Base-by-base conservation (phyloP, 169 alveolate species). In the Miamiensis avidus region DNA sequence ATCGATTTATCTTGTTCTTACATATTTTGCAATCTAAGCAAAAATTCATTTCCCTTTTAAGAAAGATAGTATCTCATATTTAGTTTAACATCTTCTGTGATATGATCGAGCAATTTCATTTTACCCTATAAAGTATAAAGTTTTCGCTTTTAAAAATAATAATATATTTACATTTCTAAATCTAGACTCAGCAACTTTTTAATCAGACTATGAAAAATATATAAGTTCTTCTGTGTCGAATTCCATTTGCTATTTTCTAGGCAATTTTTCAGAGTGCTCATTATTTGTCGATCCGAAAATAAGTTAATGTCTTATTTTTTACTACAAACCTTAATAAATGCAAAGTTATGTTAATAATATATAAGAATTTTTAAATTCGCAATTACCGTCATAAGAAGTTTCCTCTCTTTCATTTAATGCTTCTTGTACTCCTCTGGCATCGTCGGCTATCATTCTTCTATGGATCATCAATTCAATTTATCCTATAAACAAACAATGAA, bases 361-460 rank as follows among this genome's bases (percentile, higher is more conserved):
- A n/a, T n/a, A n/a, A n/a, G n/a, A n/a, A n/a, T n/a, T n/a, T n/a
- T n/a, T n/a, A n/a, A n/a, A n/a, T n/a, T n/a, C n/a, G n/a, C n/a
- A n/a, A n/a, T n/a, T n/a, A n/a, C n/a, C n/a, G n/a, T n/a, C n/a
- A n/a, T n/a, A n/a, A n/a, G n/a, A n/a, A n/a, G n/a, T 28, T 1
- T 75, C 84, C 32, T 89, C 92, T 0, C 28, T 76, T 31, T 91
- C 95, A 74, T 91, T 88, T 31, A 91, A 75, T 26, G 85, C 72
- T 69, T 91, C 93, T 1, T 76, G 89, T 15, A 91, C 92, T 27
- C 93, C 92, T 86, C 91, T 85, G 49, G 69, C 33, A 83, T 91
- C 95, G 82, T 88, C 92, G 29, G 28, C 31, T 27, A 75, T 29
- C 25, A 82, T 27, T 74, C 93, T 88, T 76, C 95, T 91, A 20